Conservation (phyloP, 2,329 filamentous ascomycete genomes). For the Diplodia sapinea region DNA sequence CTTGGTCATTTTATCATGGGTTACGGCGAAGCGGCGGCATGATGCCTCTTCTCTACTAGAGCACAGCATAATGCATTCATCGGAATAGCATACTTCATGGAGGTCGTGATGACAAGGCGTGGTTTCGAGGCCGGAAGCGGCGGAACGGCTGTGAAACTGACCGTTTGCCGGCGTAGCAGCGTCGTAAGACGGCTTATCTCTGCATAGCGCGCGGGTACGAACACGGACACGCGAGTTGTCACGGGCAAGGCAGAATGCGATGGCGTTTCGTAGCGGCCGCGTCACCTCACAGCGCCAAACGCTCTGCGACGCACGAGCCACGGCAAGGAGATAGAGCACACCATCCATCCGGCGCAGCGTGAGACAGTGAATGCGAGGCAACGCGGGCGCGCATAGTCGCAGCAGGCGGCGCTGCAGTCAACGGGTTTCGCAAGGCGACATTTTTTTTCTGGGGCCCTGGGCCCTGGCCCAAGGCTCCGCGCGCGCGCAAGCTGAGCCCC, state of each 20-base stretch:
- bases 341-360: background rate
- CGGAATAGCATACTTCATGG: background rate
- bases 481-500: conserved; percentile 15
- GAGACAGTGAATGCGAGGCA: background rate
- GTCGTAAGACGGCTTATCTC: conserved; percentile 2
- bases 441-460: conserved; percentile 2
- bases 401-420: conserved; percentile 2
- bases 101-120: background rate
- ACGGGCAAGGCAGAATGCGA: background rate
- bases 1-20: background rate
- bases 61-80: background rate
- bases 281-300: conserved; percentile 17
- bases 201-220: conserved; percentile 17
- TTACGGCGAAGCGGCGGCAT: background rate
- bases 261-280: conserved; percentile 14
- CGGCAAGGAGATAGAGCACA: conserved; percentile 5
- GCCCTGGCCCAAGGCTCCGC: conserved; percentile 16
- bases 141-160: background rate
- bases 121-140: background rate
- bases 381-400: background rate
- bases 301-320: conserved; percentile 10
- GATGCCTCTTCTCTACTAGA: background rate
- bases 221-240: conserved; percentile 20
- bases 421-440: background rate
- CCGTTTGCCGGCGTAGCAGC: conserved; percentile 2